Conservation (phyloP, 2,329 filamentous ascomycete species). For the Myriosclerotinia duriaeana region DNA sequence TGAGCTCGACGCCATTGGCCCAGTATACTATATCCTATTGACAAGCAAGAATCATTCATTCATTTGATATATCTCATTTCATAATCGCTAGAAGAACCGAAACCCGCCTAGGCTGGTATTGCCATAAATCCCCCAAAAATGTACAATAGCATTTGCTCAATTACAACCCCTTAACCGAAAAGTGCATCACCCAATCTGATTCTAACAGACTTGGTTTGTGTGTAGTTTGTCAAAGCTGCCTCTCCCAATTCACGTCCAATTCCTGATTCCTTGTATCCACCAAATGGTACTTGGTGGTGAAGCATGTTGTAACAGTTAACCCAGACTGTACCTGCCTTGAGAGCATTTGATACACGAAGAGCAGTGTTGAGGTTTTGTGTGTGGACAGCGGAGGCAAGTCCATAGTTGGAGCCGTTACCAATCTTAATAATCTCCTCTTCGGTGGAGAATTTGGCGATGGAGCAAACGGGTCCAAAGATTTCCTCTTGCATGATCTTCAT, state of each 20-base stretch:
- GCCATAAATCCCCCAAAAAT: slow-evolving; percentile 14
- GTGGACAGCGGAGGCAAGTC: slow-evolving; percentile 68
- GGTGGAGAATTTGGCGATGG: slow-evolving; percentile 68
- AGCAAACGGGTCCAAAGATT: slow-evolving; percentile 72
- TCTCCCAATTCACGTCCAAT: slow-evolving; percentile 76
- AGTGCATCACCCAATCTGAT: slow-evolving; percentile 52
- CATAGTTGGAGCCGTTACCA: slow-evolving; percentile 64
- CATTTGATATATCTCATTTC: slow-evolving; percentile 1
- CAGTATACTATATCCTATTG: no score
- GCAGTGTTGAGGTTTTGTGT: slow-evolving; percentile 68
- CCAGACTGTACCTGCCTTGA: slow-evolving; percentile 56
- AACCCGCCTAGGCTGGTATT: neutral
- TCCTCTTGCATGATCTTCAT: slow-evolving; percentile 76
- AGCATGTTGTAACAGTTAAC: slow-evolving; percentile 62
- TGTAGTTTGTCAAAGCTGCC: slow-evolving; percentile 66
- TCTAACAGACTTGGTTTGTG: slow-evolving; percentile 65
- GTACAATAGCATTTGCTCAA: neutral
- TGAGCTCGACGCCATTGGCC: neutral
- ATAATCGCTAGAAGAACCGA: slow-evolving; percentile 16
- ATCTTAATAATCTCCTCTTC: slow-evolving; percentile 64
- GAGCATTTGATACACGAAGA: slow-evolving; percentile 61
- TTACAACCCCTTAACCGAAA: slow-evolving; percentile 36
- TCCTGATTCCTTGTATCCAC: slow-evolving; percentile 76
- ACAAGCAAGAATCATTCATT: neutral
- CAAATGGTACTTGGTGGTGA: slow-evolving; percentile 65